Evolutionary conservation across 2,329 filamentous ascomycete species (phyloP), one percentile per base, ranked within the genome.

Genomic region (Kalaharituber pfeilii): DNA sequence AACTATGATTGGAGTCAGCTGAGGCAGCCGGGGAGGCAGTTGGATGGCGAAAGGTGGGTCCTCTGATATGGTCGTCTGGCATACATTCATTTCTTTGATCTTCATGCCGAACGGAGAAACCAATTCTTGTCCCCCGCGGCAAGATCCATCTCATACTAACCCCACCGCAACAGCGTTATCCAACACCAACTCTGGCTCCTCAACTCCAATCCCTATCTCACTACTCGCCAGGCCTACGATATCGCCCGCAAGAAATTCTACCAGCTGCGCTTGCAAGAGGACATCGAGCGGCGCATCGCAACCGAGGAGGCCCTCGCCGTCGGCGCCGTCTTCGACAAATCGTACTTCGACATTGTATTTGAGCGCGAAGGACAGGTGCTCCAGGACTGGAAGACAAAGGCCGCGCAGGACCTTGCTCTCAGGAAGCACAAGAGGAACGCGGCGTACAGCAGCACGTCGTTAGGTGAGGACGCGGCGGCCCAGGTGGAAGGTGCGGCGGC

Each of bases 101-200:
- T n/a, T n/a, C n/a, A n/a, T n/a, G n/a, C n/a, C n/a, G n/a, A n/a
- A n/a, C n/a, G n/a, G n/a, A n/a, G n/a, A 13, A 39, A 39, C 30
- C 11, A 6, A 18, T 8, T 15, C 15, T 39, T 39, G 33, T 1
- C 33, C 33, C 33, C 7, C 4, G 2, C 33, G n/a, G n/a, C n/a
- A n/a, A 39, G 13, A 39, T 18, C 33, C 33, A 39, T 3, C 4
- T 39, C 15, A 39, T 15, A 39, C 15, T 25, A 22, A 13, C 42
- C 22, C 15, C 7, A 26, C 52, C 22, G 30, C 22, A 45, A 56
- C 65, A 96, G 89, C 68, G 91, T 96, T 56, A 80, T 96, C 7
- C 89, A 96, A 70, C 81, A 89, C 59, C 89, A 96, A 67, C 67
- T 91, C 56, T 94, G 81, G 77, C 75, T 96, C 57, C 84, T 94